Base-by-base conservation (phyloP, 495 filamentous ascomycete species). In the Durotheca rogersii region DNA sequence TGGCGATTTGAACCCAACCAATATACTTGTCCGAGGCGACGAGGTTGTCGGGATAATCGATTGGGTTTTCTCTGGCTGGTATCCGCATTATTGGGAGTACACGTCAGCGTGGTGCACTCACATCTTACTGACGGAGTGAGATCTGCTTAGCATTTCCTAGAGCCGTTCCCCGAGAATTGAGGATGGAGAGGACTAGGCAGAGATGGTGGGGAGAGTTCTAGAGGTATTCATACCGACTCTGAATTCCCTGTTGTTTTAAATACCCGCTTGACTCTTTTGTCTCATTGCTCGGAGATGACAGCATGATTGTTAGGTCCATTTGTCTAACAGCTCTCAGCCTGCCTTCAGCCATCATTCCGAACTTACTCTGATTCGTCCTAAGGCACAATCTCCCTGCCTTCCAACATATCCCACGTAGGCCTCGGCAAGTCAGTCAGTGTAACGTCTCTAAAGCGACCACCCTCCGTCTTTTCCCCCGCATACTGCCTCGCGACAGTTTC, bases 21-120 rank as follows among this genome's bases (percentile, higher is more conserved):
- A 67, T 27, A 63, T 70, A 18, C 33, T 68, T 11, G 45, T 61
- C 11, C 34, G 45, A 3, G 53, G 55, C 20, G 57, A 58, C 31
- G 37, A 58, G 7, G 53, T 71, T 4, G 69, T 74, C 16, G 72
- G 71, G 2, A 78, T 80, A 37, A 60, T 79, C 54, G 74, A 80
- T 60, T 78, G 73, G 76, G 73, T 77, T 61, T 70, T 62, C n/a
- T 67, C 74, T 40, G 72, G 73, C 9, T 78, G 74, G 74, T 77
- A 72, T 58, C 75, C 73, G 7, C 55, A 55, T 21, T 77, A 78
- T 57, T 78, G 70, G 72, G 75, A 79, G 62, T 79, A 77, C 34
- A 74, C 73, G 3, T 48, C 74, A 15, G 75, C 77, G 5, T 63
- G 61, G 51, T 65, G 74, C 50, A 68, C 70, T 9, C 62, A 66